These are phyloP conservation scores for Trichoderma arundinaceum DNA, from an alignment of 2,329 filamentous ascomycete species.

Conservation along the genomic window DNA sequence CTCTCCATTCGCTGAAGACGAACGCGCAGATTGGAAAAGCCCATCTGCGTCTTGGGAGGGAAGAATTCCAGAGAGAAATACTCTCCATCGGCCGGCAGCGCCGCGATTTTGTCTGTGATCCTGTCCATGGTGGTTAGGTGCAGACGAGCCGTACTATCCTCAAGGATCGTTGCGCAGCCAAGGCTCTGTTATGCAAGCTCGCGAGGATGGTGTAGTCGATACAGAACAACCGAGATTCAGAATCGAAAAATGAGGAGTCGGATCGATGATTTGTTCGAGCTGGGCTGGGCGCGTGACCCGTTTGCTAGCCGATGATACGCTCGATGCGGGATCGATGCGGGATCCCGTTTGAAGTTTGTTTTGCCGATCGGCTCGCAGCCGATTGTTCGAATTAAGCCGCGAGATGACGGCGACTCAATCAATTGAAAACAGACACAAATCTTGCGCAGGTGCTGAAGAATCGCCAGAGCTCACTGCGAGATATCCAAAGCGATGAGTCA, in stretches of 20 bases:
- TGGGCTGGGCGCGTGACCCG: neutral
- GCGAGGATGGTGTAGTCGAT: neutral
- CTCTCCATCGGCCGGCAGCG: conserved; percentile 76
- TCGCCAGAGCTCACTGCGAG: neutral
- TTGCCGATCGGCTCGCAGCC: neutral
- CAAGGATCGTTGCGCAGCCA: neutral
- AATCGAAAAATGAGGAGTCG: too few species aligned
- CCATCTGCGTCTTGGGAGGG: conserved; percentile 95
- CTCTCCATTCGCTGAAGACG: conserved; percentile 95
- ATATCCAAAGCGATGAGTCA: conserved; percentile 1
- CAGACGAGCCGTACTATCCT: neutral
- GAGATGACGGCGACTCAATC: neutral
- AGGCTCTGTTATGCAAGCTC: neutral
- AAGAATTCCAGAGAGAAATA: conserved; percentile 99
- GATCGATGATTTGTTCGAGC: neutral
- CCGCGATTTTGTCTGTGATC: conserved; percentile 94
- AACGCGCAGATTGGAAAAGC: conserved; percentile 89
- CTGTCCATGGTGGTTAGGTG: conserved; percentile 67
- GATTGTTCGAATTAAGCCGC: neutral
- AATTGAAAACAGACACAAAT: neutral
- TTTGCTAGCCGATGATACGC: neutral
- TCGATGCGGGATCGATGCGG: conserved; percentile 10
- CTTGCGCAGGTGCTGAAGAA: neutral
- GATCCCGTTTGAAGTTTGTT: neutral
- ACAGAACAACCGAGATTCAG: neutral